A percentile compares a stretch with the other conserved stretches of the same genome.
Evolutionary conservation across 768 basidiomycete species (phyloP).

Genomic region (Neoboletus brunneissimus): DNA sequence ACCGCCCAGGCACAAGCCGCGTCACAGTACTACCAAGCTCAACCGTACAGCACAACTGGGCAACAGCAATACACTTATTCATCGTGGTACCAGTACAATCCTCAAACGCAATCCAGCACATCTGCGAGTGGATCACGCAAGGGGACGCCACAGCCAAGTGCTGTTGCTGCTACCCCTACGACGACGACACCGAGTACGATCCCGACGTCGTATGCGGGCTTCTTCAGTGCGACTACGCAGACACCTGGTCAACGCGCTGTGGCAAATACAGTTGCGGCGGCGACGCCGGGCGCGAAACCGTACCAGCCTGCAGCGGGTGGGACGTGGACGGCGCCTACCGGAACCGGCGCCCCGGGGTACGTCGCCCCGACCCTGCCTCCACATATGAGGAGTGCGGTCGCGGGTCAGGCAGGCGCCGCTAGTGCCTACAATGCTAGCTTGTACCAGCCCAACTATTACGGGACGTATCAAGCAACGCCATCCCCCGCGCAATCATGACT

Average conservation of each 20-base stretch:
- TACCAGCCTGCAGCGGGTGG: conserved; percentile 28
- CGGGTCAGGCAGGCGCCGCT: conserved; percentile 22
- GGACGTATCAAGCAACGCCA: conserved; percentile 31
- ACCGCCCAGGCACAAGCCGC: conserved; percentile 27
- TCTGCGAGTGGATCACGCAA: conserved; percentile 35
- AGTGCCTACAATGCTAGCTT: conserved; percentile 17
- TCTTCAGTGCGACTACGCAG: conserved; percentile 35
- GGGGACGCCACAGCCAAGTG: conserved; percentile 44
- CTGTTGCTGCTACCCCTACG: conserved; percentile 24
- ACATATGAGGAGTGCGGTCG: conserved; percentile 35
- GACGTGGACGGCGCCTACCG: conserved; percentile 28
- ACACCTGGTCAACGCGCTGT: conserved; percentile 46
- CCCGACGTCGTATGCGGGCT: conserved; percentile 40
- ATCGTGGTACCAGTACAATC: conserved; percentile 45
- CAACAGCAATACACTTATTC: conserved; percentile 43
- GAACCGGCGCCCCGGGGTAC: conserved; percentile 23
- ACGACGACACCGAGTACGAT: conserved; percentile 28
- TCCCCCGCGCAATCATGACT: conserved; percentile 31
- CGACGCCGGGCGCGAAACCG: conserved; percentile 28
- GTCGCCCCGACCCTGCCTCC: conserved; percentile 40
- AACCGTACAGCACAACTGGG: conserved; percentile 34
- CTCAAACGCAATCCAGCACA: conserved; percentile 25
- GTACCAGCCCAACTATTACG: conserved; percentile 34
- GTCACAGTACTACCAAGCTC: conserved; percentile 37
- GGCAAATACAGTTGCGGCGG: conserved; percentile 49